Evolutionary conservation across 1,284 basidiomycete genomes (phyloP).

Genomic region (Melampsora allii-populina): DNA sequence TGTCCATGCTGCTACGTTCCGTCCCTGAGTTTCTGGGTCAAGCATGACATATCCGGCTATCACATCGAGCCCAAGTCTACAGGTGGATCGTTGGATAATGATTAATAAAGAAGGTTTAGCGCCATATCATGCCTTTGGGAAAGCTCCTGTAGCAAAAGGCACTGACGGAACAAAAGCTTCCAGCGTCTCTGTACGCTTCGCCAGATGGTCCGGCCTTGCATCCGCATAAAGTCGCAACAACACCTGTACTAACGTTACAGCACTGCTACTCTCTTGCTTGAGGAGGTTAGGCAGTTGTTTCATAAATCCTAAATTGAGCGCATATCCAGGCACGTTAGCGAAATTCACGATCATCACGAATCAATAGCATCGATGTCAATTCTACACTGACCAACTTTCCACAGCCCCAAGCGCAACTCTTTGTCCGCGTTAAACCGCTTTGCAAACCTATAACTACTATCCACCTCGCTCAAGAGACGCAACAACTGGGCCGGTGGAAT

Average conservation of each 20-base stretch:
- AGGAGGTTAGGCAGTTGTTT: conserved; percentile 96
- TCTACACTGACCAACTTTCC: conserved; percentile 84
- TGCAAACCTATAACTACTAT: conserved; percentile 96
- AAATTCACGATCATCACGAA: too few species aligned
- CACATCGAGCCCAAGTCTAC: conserved; percentile 81
- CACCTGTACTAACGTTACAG: conserved; percentile 89
- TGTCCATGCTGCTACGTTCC: conserved; percentile 96
- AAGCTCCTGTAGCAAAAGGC: not conserved
- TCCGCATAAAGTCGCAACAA: conserved; percentile 93
- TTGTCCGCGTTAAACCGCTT: conserved; percentile 98
- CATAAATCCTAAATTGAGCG: conserved; percentile 76
- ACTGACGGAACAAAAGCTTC: conserved; percentile 86
- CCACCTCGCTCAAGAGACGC: conserved; percentile 86
- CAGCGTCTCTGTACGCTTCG: conserved; percentile 74
- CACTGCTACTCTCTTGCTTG: conserved; percentile 97
- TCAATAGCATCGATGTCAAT: too few species aligned
- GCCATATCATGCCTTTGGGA: too few species aligned
- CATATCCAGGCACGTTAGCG: too few species aligned
- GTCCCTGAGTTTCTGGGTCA: conserved; percentile 82
- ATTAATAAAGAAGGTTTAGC: not conserved
- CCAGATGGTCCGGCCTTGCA: conserved; percentile 75
- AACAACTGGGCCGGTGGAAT: conserved; percentile 93
- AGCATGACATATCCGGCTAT: conserved; percentile 86
- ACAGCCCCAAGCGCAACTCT: conserved; percentile 89
- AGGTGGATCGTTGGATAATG: not conserved